Conservation (phyloP, 805 yeast genomes). For the Yarrowia yakushimensis region DNA sequence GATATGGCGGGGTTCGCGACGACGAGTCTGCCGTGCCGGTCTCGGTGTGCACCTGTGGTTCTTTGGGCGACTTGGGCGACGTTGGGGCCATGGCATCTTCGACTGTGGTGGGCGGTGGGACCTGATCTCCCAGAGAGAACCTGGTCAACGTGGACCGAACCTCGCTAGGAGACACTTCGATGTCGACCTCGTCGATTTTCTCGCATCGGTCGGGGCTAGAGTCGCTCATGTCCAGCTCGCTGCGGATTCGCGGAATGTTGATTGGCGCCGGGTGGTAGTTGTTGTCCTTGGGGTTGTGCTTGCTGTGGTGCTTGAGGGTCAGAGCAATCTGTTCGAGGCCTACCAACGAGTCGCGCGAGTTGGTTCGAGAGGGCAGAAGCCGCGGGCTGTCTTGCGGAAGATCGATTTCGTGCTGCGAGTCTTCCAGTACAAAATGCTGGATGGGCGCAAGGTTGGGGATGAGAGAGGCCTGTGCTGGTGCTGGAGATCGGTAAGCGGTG, state of each 20-base stretch:
- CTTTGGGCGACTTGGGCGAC: neutral
- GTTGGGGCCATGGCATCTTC: conserved; percentile 2
- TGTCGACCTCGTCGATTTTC: conserved; percentile 7
- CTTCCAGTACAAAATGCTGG: conserved; percentile 74
- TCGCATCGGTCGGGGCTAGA: conserved; percentile 19
- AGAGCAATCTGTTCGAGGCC: conserved; percentile 23
- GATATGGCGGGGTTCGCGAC: conserved; percentile 6
- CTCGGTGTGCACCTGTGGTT: neutral
- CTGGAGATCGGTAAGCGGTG: conserved; percentile 32
- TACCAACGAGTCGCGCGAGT: conserved; percentile 15
- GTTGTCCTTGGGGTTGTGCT: neutral
- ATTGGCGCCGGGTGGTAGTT: conserved; percentile 25
- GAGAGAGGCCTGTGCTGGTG: conserved; percentile 33
- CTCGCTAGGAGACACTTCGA: conserved; percentile 7
- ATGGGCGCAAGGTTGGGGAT: conserved; percentile 70
- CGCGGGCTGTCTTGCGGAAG: conserved; percentile 47
- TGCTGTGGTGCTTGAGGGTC: conserved; percentile 20
- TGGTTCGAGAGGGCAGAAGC: neutral
- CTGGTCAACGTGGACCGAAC: neutral
- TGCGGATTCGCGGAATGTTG: conserved; percentile 27
- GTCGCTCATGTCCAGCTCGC: conserved; percentile 26
- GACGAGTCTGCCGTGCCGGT: conserved; percentile 16
- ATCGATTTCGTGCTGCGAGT: conserved; percentile 60
- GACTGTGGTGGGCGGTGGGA: neutral
- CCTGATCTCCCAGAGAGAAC: neutral